Evolutionary conservation across 345 rosid genomes (phyloP).

Genomic region (Cardamine resedifolia): DNA sequence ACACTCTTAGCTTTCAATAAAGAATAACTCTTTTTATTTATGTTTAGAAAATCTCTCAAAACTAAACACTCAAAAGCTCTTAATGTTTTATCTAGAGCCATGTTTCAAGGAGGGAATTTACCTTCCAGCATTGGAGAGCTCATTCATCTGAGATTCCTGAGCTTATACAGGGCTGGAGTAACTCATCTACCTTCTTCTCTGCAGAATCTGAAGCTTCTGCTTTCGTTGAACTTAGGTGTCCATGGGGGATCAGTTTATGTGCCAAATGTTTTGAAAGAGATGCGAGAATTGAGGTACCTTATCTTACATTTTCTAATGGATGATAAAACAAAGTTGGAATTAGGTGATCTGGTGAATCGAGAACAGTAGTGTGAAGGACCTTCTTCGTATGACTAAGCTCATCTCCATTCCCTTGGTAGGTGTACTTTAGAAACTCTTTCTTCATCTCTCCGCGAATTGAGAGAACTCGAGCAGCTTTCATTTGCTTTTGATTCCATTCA

Average conservation of each 20-base stretch:
- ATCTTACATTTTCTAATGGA: slow-evolving; percentile 5
- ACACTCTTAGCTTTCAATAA: no score
- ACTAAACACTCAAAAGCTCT: no score
- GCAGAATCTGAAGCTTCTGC: slow-evolving; percentile 13
- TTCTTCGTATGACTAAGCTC: slow-evolving; percentile 25
- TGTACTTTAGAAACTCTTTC: slow-evolving; percentile 19
- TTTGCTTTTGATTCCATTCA: neutral
- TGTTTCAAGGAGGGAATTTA: slow-evolving; percentile 2
- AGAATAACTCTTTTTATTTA: no score
- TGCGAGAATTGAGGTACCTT: slow-evolving; percentile 31
- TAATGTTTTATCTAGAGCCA: rapidly evolving
- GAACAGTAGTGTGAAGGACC: slow-evolving; percentile 11
- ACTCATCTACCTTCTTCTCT: slow-evolving; percentile 17
- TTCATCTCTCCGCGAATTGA: slow-evolving; percentile 19
- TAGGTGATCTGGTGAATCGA: slow-evolving; percentile 22
- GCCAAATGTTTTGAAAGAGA: slow-evolving; percentile 33
- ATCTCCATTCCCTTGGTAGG: neutral
- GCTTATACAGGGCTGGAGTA: neutral
- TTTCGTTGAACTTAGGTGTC: slow-evolving; percentile 26
- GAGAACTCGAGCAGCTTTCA: slow-evolving; percentile 3
- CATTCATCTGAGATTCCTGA: slow-evolving; percentile 36
- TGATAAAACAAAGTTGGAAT: slow-evolving; percentile 15
- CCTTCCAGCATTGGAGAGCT: slow-evolving; percentile 37
- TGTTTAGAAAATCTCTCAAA: no score
- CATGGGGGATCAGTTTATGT: slow-evolving; percentile 23